These are phyloP conservation scores for Olyra latifolia DNA, from an alignment of 176 grass and related monocot genomes.

Conservation along the genomic window DNA sequence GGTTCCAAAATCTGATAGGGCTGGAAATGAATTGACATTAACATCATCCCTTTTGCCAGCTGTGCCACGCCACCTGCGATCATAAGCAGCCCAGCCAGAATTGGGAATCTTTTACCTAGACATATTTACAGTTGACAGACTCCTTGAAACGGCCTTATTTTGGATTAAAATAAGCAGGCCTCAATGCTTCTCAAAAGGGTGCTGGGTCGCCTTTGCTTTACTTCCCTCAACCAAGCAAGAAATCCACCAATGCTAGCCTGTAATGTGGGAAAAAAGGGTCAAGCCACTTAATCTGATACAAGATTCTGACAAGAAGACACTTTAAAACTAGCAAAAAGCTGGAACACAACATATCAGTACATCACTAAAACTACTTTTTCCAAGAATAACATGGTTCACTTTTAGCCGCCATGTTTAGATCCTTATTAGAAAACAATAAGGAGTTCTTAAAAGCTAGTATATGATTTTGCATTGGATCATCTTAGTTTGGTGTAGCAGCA, in stretches of 20 bases:
- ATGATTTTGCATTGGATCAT: background rate
- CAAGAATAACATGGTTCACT: background rate
- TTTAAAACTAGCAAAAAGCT: background rate
- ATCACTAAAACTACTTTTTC: background rate
- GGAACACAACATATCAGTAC: background rate
- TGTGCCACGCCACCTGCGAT: slow-evolving; percentile 53
- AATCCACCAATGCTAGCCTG: slow-evolving; percentile 20
- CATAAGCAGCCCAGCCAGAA: slow-evolving; percentile 87
- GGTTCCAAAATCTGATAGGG: slow-evolving; percentile 38
- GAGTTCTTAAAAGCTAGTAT: background rate
- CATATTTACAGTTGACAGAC: slow-evolving; percentile 44
- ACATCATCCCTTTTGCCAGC: slow-evolving; percentile 13
- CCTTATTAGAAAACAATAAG: background rate
- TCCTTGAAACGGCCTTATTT: slow-evolving; percentile 23
- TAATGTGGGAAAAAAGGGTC: slow-evolving; percentile 5
- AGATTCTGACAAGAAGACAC: background rate
- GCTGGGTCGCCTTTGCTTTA: slow-evolving; percentile 12
- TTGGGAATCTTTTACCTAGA: slow-evolving; percentile 39
- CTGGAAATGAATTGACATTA: slow-evolving; percentile 58
- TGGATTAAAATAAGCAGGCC: slow-evolving; percentile 9
- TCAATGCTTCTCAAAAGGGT: slow-evolving; percentile 8
- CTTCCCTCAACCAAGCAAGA: slow-evolving; percentile 5
- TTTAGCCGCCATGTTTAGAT: background rate
- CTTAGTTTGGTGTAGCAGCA: background rate
- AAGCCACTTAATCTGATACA: slow-evolving; percentile 22